Base-by-base conservation (phyloP, 164 flowering plant species). In the Aristolochia fimbriata region DNA sequence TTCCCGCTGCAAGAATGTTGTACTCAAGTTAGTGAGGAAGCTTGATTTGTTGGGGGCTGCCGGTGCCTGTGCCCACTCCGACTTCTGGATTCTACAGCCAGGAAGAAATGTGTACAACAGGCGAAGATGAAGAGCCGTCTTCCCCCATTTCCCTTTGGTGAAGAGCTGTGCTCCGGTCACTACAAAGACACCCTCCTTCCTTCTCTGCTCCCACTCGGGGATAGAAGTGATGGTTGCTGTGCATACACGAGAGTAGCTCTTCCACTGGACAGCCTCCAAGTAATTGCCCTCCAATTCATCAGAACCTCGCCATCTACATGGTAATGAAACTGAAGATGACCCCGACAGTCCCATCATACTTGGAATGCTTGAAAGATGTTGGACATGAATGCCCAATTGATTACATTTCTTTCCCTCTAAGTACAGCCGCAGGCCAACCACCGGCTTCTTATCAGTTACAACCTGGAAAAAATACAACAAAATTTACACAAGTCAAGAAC, bases 91-190 rank as follows among this genome's bases (percentile, higher is more conserved):
- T 54, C 71, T 66, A 69, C 83, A 84, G 66, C 80, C 66, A 20
- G 97, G 90, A 10, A 91, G 59, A 63, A 77, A 71, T 10, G 84
- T 77, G 69, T 72, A 91, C 23, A 80, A 88, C 22, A 91, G 77
- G 14, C 89, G 85, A 47, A 91, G 86, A 65, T 91, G 96, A 64
- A 91, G 89, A 6, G 74, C 75, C 0, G 80, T 79, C 70, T 74
- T 86, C 1, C 96, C 85, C 88, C 96, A 81, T 41, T 73, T 77
- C 33, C 96, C 94, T 56, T 78, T 79, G 65, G 77, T 68, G 41
- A 84, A 37, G 59, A 91, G 81, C 74, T 88, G 97, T 15, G 89
- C 93, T 8, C 97, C 97, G 3, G 97, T 88, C 1, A 91, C 97
- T 17, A 88, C 69, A 58, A 77, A 88, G 17, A 81, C 93, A 11